Base-by-base conservation (phyloP, 2,329 filamentous ascomycete genomes). In the Helotiales sp. region DNA sequence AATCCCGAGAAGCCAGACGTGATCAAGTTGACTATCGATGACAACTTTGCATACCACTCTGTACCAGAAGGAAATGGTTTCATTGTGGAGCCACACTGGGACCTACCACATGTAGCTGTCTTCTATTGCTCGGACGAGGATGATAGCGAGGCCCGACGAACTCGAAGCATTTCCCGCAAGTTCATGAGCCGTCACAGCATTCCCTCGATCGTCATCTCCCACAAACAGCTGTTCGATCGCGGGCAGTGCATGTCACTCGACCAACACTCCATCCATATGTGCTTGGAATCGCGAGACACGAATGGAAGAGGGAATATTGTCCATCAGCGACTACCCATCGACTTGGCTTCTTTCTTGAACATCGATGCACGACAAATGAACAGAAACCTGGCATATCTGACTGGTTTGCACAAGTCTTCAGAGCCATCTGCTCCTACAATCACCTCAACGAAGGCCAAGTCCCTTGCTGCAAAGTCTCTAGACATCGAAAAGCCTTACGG, bases 301-400 rank as follows among this genome's bases (percentile, higher is more conserved):
- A 70, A 71, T 42, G 67, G 66, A 19, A 66, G 71, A 57, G 68
- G 69, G 22, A 71, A 64, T 27, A 69, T 72, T 17, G 67, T 73
- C 22, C 71, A 76, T 52, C 72, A 74, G 54, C 72, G 77, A 36
- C 67, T 80, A 15, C 79, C 79, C 6, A 77, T 81, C 53, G 79
- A 81, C 61, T 67, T 80, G 17, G 66, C 68, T 2, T 79, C 77
- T 10, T 82, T 81, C 62, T 70, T 78, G 55, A 78, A 78, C 58
- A 77, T 81, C 58, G 79, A 81, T 63, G 75, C 77, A 27, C 73
- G 79, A 49, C 79, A 82, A 68, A 77, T 82, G 74, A 82, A 81
- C 65, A 74, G 79, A 58, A 80, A 81, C 61, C 67, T 82, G 22
- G 77, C 79, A n/a, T 77, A 76, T 55, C 67, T 82, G 36, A 80